Evolutionary conservation across 2,329 filamentous ascomycete genomes (phyloP).

Genomic region (Tolypocladium guangdongense): DNA sequence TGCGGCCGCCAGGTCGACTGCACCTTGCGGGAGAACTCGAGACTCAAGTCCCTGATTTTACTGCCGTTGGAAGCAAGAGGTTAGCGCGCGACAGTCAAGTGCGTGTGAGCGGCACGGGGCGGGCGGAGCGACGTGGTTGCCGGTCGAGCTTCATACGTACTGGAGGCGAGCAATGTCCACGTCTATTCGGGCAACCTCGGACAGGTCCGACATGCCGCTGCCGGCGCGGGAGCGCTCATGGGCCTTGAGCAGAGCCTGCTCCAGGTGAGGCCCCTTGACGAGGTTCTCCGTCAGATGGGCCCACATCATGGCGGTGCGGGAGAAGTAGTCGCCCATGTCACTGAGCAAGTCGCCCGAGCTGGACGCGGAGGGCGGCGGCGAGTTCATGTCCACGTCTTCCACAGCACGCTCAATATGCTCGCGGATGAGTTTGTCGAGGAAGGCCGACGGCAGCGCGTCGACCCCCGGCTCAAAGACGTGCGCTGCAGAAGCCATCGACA

Average conservation of each 20-base stretch:
- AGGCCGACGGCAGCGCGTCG: not conserved
- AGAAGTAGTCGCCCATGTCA: conserved; percentile 25
- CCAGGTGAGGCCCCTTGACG: conserved; percentile 21
- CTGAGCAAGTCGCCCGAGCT: conserved; percentile 17
- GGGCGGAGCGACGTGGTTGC: not conserved
- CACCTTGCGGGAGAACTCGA: conserved; percentile 23
- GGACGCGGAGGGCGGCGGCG: conserved; percentile 5
- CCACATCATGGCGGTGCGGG: conserved; percentile 21
- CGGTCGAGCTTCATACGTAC: conserved; percentile 13
- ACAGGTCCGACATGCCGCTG: conserved; percentile 17
- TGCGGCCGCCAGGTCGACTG: conserved; percentile 18
- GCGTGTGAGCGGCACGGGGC: not conserved
- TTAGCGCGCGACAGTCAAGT: not conserved
- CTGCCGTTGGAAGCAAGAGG: conserved; percentile 9
- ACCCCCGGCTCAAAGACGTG: conserved; percentile 20
- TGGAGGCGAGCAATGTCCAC: conserved; percentile 20
- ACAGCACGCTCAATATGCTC: conserved; percentile 15
- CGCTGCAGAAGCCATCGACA: conserved; percentile 14
- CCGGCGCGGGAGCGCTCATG: conserved; percentile 14
- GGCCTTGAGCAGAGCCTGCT: conserved; percentile 14
- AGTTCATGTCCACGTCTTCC: conserved; percentile 11
- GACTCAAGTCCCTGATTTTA: conserved; percentile 22
- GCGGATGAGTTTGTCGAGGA: conserved; percentile 17
- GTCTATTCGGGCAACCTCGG: conserved; percentile 18
- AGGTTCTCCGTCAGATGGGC: conserved; percentile 21